A percentile compares a stretch with the other conserved stretches of the same genome.
Evolutionary conservation across 192 early-diverging fungal species (phyloP).

Genomic region (Coemansia asiatica): DNA sequence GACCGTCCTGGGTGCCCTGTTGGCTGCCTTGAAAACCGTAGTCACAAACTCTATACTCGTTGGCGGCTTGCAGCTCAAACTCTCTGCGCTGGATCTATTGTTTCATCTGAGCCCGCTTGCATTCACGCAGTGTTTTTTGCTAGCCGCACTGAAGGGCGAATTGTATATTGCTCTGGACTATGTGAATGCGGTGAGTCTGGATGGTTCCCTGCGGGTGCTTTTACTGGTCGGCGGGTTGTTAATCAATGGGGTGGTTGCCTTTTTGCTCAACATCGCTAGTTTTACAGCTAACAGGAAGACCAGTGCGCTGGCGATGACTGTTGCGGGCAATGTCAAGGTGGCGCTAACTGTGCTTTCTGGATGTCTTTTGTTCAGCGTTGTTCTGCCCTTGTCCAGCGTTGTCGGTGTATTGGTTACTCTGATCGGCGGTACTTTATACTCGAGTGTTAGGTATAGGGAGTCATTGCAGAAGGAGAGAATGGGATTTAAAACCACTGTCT

Average conservation of each 20-base stretch:
- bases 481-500: neutral
- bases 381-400: conserved; percentile 29
- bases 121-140: conserved; percentile 68
- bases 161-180: conserved; percentile 39
- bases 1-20: conserved; percentile 74
- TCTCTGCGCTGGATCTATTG: conserved; percentile 79
- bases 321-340: conserved; percentile 60
- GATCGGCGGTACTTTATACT: conserved; percentile 30
- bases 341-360: conserved; percentile 53
- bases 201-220: neutral
- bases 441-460: conserved; percentile 10
- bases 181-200: neutral
- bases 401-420: conserved; percentile 45
- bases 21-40: conserved; percentile 81
- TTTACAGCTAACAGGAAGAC: conserved; percentile 88
- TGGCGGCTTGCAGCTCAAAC: conserved; percentile 64
- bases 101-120: conserved; percentile 78
- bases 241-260: conserved; percentile 80
- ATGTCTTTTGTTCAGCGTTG: conserved; percentile 40
- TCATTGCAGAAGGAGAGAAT: neutral
- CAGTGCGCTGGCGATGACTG: conserved; percentile 64
- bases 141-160: conserved; percentile 69
- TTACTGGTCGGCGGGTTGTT: conserved; percentile 57
- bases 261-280: conserved; percentile 81
- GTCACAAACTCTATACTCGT: conserved; percentile 80